Evolutionary conservation across 148 eudicot genomes (phyloP).

Genomic region (Silene conica): DNA sequence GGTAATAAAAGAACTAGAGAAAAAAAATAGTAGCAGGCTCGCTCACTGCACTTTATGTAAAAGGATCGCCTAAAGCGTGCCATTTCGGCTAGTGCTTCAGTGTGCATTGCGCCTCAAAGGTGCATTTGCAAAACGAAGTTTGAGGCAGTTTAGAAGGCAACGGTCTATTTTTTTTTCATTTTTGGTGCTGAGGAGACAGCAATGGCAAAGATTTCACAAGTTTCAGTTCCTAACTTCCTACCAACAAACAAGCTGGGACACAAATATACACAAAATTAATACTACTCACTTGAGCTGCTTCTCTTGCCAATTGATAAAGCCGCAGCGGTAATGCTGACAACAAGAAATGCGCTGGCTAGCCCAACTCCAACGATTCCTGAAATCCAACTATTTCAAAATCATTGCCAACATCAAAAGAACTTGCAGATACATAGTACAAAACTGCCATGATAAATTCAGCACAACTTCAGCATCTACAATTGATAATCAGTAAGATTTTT

Average conservation of each 20-base stretch:
- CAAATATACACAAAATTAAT: not conserved
- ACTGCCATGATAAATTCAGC: not conserved
- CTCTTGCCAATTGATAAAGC: conserved; percentile 60
- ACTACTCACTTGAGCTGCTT: conserved; percentile 53
- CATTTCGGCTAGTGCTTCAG: not conserved
- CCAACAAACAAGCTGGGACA: not conserved
- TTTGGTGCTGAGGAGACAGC: not conserved
- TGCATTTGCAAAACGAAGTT: not conserved
- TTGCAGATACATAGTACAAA: conserved; percentile 14
- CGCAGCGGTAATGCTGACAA: conserved; percentile 74
- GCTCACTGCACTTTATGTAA: not conserved
- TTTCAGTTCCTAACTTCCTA: not conserved
- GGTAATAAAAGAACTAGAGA: not conserved
- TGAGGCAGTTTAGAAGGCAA: too few relatives aligned
- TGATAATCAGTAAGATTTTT: not conserved
- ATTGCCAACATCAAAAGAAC: conserved; percentile 28
- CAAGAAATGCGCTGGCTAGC: conserved; percentile 70
- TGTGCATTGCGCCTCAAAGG: not conserved
- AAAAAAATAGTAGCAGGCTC: not conserved
- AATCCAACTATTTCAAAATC: conserved; percentile 55
- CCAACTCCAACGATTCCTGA: conserved; percentile 85
- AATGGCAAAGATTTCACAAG: not conserved
- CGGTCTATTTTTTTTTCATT: too few relatives aligned
- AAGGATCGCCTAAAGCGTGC: not conserved
- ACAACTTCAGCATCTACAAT: not conserved